phyloP scores from a whole-genome alignment of 495 filamentous ascomycete genomes.

The Mycothermus thermophilus region DNA sequence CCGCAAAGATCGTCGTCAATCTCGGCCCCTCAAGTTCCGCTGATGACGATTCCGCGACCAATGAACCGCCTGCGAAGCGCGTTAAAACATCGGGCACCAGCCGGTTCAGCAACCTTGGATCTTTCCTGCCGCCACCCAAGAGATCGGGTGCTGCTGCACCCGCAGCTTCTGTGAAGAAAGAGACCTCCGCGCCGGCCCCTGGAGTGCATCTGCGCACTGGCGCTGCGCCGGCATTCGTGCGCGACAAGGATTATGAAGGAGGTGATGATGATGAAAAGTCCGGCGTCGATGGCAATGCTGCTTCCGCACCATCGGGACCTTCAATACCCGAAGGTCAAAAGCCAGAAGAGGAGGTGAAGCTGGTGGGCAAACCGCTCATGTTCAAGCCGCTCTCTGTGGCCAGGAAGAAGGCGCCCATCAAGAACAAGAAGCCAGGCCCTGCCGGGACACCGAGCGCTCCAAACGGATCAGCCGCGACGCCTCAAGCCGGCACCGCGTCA shows the following conservation, averaged over 20 bases:
- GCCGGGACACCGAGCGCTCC: neutral
- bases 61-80: slow-evolving; percentile 55
- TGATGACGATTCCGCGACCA: slow-evolving; percentile 15
- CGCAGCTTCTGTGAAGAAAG: slow-evolving; percentile 13
- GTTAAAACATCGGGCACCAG: slow-evolving; percentile 37
- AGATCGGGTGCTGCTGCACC: slow-evolving; percentile 19
- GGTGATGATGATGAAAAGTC: slow-evolving; percentile 14
- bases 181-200: slow-evolving; percentile 26
- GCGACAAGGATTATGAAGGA: slow-evolving; percentile 24
- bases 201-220: slow-evolving; percentile 67
- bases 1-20: slow-evolving; percentile 54
- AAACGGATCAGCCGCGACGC: neutral
- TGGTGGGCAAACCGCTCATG: slow-evolving; percentile 66
- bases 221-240: slow-evolving; percentile 61
- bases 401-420: slow-evolving; percentile 37
- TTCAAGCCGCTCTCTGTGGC: slow-evolving; percentile 79
- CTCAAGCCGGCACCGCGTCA: neutral
- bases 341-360: slow-evolving; percentile 45
- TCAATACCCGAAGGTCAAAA: slow-evolving; percentile 33
- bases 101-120: slow-evolving; percentile 64
- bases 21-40: slow-evolving; percentile 32
- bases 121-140: slow-evolving; percentile 80
- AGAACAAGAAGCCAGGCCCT: slow-evolving; percentile 15
- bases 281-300: slow-evolving; percentile 6
- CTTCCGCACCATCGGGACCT: slow-evolving; percentile 16